These are phyloP conservation scores for Leptographium flavum DNA, from an alignment of 2,329 filamentous ascomycete species.

Conservation along the genomic window DNA sequence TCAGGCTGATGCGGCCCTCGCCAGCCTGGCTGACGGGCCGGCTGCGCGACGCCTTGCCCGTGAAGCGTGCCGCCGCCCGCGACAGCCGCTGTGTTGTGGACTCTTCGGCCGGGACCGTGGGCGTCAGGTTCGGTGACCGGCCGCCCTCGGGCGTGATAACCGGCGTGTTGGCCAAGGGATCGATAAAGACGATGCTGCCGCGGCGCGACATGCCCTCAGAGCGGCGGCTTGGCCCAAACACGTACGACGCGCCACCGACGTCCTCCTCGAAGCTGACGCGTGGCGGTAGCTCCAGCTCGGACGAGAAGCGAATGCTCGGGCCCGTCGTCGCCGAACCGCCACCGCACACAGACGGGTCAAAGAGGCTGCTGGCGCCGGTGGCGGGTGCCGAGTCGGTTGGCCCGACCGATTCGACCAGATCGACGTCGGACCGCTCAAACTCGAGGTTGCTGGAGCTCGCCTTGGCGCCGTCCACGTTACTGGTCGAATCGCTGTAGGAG, in stretches of 20 bases:
- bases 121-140: slow-evolving; percentile 17
- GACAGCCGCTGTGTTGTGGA: slow-evolving; percentile 38
- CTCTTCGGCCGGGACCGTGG: slow-evolving; percentile 36
- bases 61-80: slow-evolving; percentile 41
- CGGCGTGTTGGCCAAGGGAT: slow-evolving; percentile 24
- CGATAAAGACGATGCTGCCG: slow-evolving; percentile 35
- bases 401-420: slow-evolving; percentile 21
- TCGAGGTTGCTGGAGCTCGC: slow-evolving; percentile 8
- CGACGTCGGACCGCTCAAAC: slow-evolving; percentile 11
- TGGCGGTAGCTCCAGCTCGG: slow-evolving; percentile 34
- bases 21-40: slow-evolving; percentile 44
- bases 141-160: slow-evolving; percentile 20
- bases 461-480: slow-evolving; percentile 18
- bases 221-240: slow-evolving; percentile 16
- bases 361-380: slow-evolving; percentile 24
- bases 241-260: slow-evolving; percentile 14
- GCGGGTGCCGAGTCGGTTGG: too few species aligned
- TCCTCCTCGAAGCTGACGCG: slow-evolving; percentile 33
- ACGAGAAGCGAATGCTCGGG: slow-evolving; percentile 39
- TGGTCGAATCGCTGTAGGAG: slow-evolving; percentile 40
- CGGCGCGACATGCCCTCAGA: slow-evolving; percentile 25
- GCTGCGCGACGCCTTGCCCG: slow-evolving; percentile 29
- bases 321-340: slow-evolving; percentile 22
- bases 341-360: slow-evolving; percentile 24
- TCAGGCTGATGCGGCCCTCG: slow-evolving; percentile 42